Conservation (phyloP, 108 stramenopile genomes). For the Aurantiochytrium sp. region DNA sequence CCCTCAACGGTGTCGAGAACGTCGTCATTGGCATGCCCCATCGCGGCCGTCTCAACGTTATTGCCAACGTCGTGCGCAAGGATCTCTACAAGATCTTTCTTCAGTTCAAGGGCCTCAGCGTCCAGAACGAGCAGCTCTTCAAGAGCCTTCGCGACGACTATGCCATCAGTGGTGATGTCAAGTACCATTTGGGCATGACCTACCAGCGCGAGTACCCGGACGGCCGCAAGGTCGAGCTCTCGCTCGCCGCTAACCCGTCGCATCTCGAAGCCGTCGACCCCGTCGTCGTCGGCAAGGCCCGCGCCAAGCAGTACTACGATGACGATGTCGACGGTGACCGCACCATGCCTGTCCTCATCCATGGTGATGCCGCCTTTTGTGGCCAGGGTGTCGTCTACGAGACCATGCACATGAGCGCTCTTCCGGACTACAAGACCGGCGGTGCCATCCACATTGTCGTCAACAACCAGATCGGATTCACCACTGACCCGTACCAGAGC, state of each 20-base stretch:
- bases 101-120: slow-evolving; percentile 93
- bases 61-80: slow-evolving; percentile 98
- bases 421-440: slow-evolving; percentile 82
- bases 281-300: slow-evolving; percentile 85
- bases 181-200: slow-evolving; percentile 97
- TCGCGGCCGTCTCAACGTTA: slow-evolving; percentile 86
- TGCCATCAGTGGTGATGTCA: slow-evolving; percentile 89
- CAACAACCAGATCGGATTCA: slow-evolving; percentile 99
- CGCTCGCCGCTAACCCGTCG: slow-evolving; percentile 93
- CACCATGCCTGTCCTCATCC: slow-evolving; percentile 87
- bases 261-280: slow-evolving; percentile 98
- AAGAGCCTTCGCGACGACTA: slow-evolving; percentile 50
- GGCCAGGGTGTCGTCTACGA: slow-evolving; percentile 98
- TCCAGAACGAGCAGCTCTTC: slow-evolving; percentile 65
- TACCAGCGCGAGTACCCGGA: slow-evolving; percentile 97
- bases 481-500: slow-evolving; percentile 85
- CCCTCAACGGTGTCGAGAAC: slow-evolving; percentile 81
- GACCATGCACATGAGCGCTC: slow-evolving; percentile 85
- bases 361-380: slow-evolving; percentile 98
- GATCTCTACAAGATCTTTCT: slow-evolving; percentile 93
- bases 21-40: slow-evolving; percentile 99
- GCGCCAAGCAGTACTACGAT: slow-evolving; percentile 94
- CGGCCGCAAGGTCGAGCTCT: slow-evolving; percentile 81
- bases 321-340: background rate
- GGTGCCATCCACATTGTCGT: slow-evolving; percentile 98